Evolutionary conservation across 176 grass and related monocot species (phyloP).

Genomic region (Musa schizocarpa): DNA sequence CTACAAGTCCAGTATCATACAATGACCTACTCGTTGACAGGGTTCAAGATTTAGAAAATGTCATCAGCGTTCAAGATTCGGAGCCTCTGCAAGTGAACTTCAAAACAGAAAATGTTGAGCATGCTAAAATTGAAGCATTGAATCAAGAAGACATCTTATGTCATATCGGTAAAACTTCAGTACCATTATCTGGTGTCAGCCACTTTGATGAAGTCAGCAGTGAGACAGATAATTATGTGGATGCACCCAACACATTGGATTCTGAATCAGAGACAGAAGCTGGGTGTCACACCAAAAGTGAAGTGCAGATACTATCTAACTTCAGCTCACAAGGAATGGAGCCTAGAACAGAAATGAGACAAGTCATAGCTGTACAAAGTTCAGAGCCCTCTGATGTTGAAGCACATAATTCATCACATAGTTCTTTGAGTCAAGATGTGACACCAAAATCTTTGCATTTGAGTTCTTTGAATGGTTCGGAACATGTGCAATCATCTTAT

Average conservation of each 20-base stretch:
- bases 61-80: constrained; percentile 45
- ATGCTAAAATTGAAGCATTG: constrained; percentile 22
- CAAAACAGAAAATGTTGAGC: constrained; percentile 20
- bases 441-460: constrained; percentile 35
- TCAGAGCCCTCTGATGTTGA: constrained; percentile 28
- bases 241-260: constrained; percentile 87
- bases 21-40: constrained; percentile 77
- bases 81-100: constrained; percentile 24
- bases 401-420: constrained; percentile 15
- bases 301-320: constrained; percentile 25
- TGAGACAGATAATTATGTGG: constrained; percentile 85
- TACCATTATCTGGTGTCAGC: constrained; percentile 36
- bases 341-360: constrained; percentile 19
- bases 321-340: constrained; percentile 17
- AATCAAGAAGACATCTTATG: constrained; percentile 35
- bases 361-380: constrained; percentile 15
- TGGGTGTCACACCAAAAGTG: constrained; percentile 52
- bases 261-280: constrained; percentile 81
- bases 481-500: constrained; percentile 15
- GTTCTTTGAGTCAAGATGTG: constrained; percentile 8
- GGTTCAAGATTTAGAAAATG: constrained; percentile 28
- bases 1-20: constrained; percentile 54
- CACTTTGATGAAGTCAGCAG: constrained; percentile 56
- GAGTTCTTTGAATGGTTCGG: constrained; percentile 30
- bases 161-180: constrained; percentile 42